Evolutionary conservation across 2,329 filamentous ascomycete genomes (phyloP), one percentile per base, ranked within the genome.

Genomic region (Penicillium nordicum): DNA sequence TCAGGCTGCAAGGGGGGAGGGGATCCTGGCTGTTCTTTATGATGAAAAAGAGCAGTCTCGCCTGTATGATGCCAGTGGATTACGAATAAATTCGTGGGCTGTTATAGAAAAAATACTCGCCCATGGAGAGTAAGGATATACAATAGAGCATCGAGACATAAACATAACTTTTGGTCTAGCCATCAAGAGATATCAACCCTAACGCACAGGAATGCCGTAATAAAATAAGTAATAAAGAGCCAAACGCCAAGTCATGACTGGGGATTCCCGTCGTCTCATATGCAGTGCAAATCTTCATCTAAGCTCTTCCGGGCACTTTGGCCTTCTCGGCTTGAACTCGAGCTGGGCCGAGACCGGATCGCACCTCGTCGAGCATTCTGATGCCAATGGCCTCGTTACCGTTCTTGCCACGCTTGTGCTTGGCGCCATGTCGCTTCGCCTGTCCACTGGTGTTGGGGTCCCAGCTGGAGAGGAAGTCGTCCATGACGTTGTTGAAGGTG

Each of bases 401-500:
- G 76, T 92, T 91, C 78, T 92, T 93, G 21, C 91, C 83, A 52
- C 82, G 75, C 72, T 86, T 87, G 77, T 69, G 73, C 63, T 79
- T 77, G 11, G 72, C 74, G 9, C 72, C 77, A 60, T 74, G 76
- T 8, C 75, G 69, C 64, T 78, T 79, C 5, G 65, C 73, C 64
- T 74, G 73, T 6, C 71, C 63, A 45, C 74, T 70, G 21, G 71
- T 72, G 48, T 78, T 75, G 62, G 75, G 74, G 43, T 77, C 74
- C 76, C 77, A 79, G 34, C 80, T 86, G 9, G 86, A 89, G 27
- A 97, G 76, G 76, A 99, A 99, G 55, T 96, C 92, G 70, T 97
- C 93, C 80, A 99, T 86, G 70, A 97, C 91, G 59, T 80, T 84
- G 70, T 96, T 88, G 74, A 99, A 96, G 71, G 97, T 92, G 38